These are phyloP conservation scores for Porogramme epimiltina DNA, from an alignment of 1,284 basidiomycete genomes.

Conservation along the genomic window DNA sequence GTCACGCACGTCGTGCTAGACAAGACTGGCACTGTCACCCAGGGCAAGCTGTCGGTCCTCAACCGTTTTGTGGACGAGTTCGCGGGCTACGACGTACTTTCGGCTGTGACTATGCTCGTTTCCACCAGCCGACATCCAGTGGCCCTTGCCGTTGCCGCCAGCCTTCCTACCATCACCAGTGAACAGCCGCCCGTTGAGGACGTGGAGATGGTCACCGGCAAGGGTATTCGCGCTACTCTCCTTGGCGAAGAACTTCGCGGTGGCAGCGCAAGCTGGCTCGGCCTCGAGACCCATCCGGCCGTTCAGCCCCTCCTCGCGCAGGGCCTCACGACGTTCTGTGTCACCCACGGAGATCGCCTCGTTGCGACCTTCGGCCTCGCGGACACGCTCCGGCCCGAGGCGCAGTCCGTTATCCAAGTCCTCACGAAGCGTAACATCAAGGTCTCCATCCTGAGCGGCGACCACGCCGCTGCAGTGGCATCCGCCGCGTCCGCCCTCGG, in stretches of 20 bases:
- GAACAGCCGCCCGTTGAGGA: slow-evolving; percentile 33
- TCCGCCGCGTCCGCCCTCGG: slow-evolving; percentile 45
- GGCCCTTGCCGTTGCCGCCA: slow-evolving; percentile 30
- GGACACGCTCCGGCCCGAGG: slow-evolving; percentile 50
- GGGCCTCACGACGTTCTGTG: slow-evolving; percentile 39
- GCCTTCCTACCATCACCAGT: neutral
- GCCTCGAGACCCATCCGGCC: slow-evolving; percentile 23
- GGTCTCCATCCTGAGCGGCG: slow-evolving; percentile 56
- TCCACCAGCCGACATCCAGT: slow-evolving; percentile 36
- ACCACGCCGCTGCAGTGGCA: slow-evolving; percentile 51
- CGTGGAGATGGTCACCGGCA: slow-evolving; percentile 36
- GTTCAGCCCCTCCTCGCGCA: slow-evolving; percentile 25
- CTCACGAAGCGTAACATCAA: slow-evolving; percentile 41
- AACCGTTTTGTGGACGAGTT: slow-evolving; percentile 26
- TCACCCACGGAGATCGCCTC: slow-evolving; percentile 35
- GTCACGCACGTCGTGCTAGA: slow-evolving; percentile 43
- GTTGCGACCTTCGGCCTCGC: slow-evolving; percentile 48
- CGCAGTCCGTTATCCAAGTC: slow-evolving; percentile 38
- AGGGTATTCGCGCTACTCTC: slow-evolving; percentile 36
- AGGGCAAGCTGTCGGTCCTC: slow-evolving; percentile 36
- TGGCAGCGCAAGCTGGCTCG: slow-evolving; percentile 38
- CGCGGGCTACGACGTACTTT: slow-evolving; percentile 18
- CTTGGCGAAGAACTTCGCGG: slow-evolving; percentile 33
- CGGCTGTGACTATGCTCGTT: slow-evolving; percentile 26
- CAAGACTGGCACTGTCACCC: slow-evolving; percentile 49